Conservation (phyloP, 257 asterid genomes). For the Rhazya stricta region DNA sequence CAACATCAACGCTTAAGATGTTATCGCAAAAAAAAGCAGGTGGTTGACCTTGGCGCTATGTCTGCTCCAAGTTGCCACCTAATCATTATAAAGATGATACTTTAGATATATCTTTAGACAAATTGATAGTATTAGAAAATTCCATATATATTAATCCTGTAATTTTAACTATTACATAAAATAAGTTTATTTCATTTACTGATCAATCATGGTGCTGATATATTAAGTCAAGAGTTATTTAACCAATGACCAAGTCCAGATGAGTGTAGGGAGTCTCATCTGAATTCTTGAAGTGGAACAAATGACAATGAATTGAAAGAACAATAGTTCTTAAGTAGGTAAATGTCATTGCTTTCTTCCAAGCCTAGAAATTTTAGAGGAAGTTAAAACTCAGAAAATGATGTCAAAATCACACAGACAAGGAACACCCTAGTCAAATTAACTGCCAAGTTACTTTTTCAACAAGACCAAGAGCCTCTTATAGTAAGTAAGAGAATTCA, state of each 20-base stretch:
- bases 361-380: not conserved
- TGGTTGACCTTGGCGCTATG: slow-evolving; percentile 66
- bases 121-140: not conserved
- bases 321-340: not conserved
- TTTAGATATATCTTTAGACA: not conserved
- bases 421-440: not conserved
- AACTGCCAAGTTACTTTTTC: not conserved
- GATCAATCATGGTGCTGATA: not conserved
- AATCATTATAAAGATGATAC: slow-evolving; percentile 18
- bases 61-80: slow-evolving; percentile 86
- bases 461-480: not conserved
- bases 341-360: not conserved
- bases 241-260: not conserved
- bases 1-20: slow-evolving; percentile 65
- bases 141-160: not conserved
- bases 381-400: not conserved
- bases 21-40: slow-evolving; percentile 68
- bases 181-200: not conserved
- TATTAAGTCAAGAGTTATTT: not conserved
- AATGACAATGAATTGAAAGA: not conserved
- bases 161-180: not conserved
- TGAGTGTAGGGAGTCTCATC: not conserved
- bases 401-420: not conserved
- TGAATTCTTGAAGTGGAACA: not conserved
- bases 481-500: not conserved